Evolutionary conservation across 805 yeast species (phyloP).

Genomic region (Metschnikowia cerradonensis): DNA sequence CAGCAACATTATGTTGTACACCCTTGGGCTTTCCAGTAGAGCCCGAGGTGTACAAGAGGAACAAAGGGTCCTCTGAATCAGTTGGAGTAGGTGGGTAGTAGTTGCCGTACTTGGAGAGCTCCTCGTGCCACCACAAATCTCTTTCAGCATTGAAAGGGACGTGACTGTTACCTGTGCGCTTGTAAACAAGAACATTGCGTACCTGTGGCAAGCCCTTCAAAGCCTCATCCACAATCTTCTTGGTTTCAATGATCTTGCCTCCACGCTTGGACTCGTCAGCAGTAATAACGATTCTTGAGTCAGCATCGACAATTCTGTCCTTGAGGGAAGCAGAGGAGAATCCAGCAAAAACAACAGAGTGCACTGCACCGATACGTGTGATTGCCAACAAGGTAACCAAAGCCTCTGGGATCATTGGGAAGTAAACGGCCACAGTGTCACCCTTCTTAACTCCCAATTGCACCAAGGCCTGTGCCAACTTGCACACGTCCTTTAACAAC

Average conservation of each 20-base stretch:
- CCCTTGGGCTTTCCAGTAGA: constrained; percentile 99
- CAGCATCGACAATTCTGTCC: constrained; percentile 88
- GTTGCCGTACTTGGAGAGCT: constrained; percentile 71
- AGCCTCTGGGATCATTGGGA: constrained; percentile 98
- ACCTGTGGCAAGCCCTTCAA: constrained; percentile 70
- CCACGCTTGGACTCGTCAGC: constrained; percentile 96
- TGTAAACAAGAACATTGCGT: constrained; percentile 77
- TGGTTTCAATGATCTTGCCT: constrained; percentile 87
- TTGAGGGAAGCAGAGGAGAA: constrained; percentile 88
- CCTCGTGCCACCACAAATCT: constrained; percentile 96
- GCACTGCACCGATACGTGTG: constrained; percentile 91
- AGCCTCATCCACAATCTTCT: constrained; percentile 94
- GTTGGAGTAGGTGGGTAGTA: constrained; percentile 87
- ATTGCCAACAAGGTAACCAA: constrained; percentile 91
- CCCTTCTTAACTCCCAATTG: constrained; percentile 90
- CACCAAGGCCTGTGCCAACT: constrained; percentile 78
- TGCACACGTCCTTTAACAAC: constrained; percentile 76
- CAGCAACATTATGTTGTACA: constrained; percentile 92
- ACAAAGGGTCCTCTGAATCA: constrained; percentile 89
- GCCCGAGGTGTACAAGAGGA: constrained; percentile 94
- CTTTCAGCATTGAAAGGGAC: constrained; percentile 74
- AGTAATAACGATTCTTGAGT: constrained; percentile 82
- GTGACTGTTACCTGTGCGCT: constrained; percentile 75
- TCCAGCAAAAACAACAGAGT: constrained; percentile 95
- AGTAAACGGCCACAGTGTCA: constrained; percentile 92